Percentiles rank a stretch among this genome's conserved stretches.
phyloP scores from a whole-genome alignment of 139 green algal genomes.

The Coelastrella sp. region DNA sequence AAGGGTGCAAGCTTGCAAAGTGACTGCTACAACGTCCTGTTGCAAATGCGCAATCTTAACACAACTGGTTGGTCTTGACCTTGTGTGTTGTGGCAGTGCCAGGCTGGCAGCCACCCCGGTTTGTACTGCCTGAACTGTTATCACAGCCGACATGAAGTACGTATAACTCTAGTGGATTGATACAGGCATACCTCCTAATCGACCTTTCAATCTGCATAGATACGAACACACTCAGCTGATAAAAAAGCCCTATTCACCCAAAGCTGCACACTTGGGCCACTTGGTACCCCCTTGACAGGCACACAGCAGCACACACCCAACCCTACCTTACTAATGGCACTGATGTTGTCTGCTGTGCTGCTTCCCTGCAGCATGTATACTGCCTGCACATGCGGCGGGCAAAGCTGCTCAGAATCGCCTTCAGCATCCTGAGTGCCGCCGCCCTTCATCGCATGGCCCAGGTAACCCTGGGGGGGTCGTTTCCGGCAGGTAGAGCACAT shows the following conservation, averaged over 20 bases:
- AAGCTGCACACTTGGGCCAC: not conserved
- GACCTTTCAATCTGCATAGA: too few relatives aligned
- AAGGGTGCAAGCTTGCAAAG: not conserved
- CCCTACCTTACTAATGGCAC: not conserved
- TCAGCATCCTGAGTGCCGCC: not conserved
- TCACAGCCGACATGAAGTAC: too few relatives aligned
- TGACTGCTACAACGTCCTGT: not conserved
- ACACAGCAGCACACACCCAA: not conserved
- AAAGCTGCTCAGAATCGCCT: not conserved
- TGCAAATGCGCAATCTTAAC: not conserved
- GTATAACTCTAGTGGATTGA: too few relatives aligned
- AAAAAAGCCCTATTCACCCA: too few relatives aligned
- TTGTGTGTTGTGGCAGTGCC: too few relatives aligned
- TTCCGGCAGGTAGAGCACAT: not conserved
- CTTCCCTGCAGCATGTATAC: slow-evolving; percentile 14
- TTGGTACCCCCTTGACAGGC: not conserved
- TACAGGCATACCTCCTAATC: too few relatives aligned
- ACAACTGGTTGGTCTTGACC: too few relatives aligned
- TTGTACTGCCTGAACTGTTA: too few relatives aligned
- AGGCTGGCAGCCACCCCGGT: too few relatives aligned
- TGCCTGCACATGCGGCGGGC: slow-evolving; percentile 16
- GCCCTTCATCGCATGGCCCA: not conserved
- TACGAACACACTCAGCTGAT: too few relatives aligned
- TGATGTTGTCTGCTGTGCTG: not conserved
- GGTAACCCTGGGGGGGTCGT: not conserved